Evolutionary conservation across 768 basidiomycete genomes (phyloP).

Genomic region (Tylopilus rubrobrunneus): DNA sequence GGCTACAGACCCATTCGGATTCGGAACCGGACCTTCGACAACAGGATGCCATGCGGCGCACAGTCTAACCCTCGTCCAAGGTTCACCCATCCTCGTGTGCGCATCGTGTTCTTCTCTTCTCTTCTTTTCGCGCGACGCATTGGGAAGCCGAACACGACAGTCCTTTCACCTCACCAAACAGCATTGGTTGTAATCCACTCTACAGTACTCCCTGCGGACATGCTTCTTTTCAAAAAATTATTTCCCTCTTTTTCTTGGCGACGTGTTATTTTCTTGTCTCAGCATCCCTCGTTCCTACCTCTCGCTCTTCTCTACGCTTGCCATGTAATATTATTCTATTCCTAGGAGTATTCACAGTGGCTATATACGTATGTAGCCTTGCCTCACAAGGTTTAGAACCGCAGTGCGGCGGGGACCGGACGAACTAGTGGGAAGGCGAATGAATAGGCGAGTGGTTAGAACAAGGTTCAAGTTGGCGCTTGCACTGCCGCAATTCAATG

Average conservation of each 20-base stretch:
- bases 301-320: background rate
- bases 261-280: background rate
- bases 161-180: background rate
- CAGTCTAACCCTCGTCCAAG: background rate
- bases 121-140: background rate
- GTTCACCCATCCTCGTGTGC: background rate
- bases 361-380: background rate
- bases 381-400: background rate
- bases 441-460: no score
- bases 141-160: background rate
- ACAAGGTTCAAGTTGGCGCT: no score
- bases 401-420: background rate
- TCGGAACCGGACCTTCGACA: background rate
- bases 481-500: no score
- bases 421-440: background rate
- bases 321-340: background rate
- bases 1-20: background rate
- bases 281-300: background rate
- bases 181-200: background rate
- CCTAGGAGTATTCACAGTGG: background rate
- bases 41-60: background rate
- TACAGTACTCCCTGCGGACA: background rate
- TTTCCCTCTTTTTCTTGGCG: background rate
- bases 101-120: background rate
- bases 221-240: background rate